Evolutionary conservation across 108 stramenopile genomes (phyloP).

Genomic region (Nitzschia sp.): DNA sequence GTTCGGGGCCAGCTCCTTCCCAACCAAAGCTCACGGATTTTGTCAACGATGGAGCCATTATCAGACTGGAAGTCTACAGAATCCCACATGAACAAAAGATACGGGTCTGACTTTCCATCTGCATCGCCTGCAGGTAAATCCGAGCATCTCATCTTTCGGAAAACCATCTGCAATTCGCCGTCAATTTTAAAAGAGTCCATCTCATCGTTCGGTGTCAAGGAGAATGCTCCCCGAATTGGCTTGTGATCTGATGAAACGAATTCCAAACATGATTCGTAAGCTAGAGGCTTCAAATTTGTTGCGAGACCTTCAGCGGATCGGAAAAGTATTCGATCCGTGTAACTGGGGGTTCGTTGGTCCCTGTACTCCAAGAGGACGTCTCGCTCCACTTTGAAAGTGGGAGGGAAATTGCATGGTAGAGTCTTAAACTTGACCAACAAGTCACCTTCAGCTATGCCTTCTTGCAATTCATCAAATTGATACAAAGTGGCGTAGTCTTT

Average conservation of each 20-base stretch:
- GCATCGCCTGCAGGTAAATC: conserved; percentile 57
- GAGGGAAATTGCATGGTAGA: conserved; percentile 57
- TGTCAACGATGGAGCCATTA: conserved; percentile 36
- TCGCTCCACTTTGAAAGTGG: conserved; percentile 69
- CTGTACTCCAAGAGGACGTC: conserved; percentile 50
- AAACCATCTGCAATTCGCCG: conserved; percentile 38
- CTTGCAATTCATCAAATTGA: conserved; percentile 39
- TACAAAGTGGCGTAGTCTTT: conserved; percentile 37
- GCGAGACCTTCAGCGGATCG: conserved; percentile 47
- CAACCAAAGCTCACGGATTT: conserved; percentile 26
- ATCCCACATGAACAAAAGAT: conserved; percentile 55
- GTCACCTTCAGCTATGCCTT: conserved; percentile 37
- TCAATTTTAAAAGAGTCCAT: conserved; percentile 7
- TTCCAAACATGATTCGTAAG: conserved; percentile 60
- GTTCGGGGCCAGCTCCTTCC: conserved; percentile 44
- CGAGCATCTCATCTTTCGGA: conserved; percentile 53
- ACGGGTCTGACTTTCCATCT: conserved; percentile 56
- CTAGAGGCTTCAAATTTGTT: conserved; percentile 45
- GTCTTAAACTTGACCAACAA: conserved; percentile 42
- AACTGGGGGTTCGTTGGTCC: conserved; percentile 58
- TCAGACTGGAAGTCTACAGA: conserved; percentile 32
- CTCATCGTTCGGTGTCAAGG: conserved; percentile 44
- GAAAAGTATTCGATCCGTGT: conserved; percentile 72
- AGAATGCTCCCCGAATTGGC: conserved; percentile 72
- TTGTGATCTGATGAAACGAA: conserved; percentile 84